Conservation (phyloP, 768 basidiomycete genomes). For the Hebeloma cylindrosporum region DNA sequence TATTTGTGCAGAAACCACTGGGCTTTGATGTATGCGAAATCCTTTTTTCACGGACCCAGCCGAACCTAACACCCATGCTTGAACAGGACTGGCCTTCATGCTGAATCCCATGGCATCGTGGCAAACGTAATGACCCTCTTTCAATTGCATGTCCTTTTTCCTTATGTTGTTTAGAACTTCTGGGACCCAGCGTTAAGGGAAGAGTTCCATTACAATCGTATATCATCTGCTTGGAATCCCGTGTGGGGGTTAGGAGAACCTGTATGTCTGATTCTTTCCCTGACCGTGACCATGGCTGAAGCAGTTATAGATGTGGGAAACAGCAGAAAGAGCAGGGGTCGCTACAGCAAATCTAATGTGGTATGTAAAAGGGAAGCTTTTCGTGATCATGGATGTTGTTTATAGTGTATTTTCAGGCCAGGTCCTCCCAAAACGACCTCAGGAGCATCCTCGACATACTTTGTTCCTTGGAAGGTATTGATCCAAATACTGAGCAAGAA, state of each 20-base stretch:
- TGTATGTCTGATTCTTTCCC: constrained; percentile 36
- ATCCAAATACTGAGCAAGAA: neutral
- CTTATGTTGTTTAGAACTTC: constrained; percentile 59
- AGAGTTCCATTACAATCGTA: constrained; percentile 72
- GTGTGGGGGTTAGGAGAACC: constrained; percentile 92
- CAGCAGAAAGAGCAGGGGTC: constrained; percentile 69
- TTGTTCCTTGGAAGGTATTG: constrained; percentile 72
- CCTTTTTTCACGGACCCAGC: neutral
- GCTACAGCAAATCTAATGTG: constrained; percentile 91
- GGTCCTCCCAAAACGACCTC: constrained; percentile 73
- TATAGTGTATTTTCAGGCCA: constrained; percentile 49
- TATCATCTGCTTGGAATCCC: constrained; percentile 61
- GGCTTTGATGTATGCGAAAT: constrained; percentile 65
- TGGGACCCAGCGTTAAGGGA: constrained; percentile 68
- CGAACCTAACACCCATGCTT: constrained; percentile 5
- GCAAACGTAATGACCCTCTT: constrained; percentile 58
- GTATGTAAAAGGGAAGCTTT: constrained; percentile 47
- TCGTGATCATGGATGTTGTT: neutral
- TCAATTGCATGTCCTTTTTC: neutral
- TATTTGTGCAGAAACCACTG: constrained; percentile 73
- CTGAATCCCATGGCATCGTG: constrained; percentile 89
- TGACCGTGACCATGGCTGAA: neutral
- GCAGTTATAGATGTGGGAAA: constrained; percentile 80
- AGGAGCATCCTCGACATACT: constrained; percentile 71
- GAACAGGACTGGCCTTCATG: constrained; percentile 81